Evolutionary conservation across 208 protist species (phyloP), one percentile per base, ranked within the genome.

Genomic region (Acanthamoeba healyi): DNA sequence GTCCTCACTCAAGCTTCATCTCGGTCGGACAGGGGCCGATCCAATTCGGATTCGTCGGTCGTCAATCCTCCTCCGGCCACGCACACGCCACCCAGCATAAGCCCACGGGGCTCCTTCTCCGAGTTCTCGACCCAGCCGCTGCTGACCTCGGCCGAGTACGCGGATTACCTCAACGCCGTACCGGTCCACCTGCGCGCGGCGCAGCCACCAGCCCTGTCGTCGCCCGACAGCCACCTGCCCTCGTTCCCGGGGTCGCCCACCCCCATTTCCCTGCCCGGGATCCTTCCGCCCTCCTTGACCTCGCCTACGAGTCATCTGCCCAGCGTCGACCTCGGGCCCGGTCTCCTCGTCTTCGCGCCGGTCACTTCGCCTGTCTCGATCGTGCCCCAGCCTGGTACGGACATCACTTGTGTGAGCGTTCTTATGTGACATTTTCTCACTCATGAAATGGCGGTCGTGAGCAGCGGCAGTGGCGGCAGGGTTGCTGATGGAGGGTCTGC

Each of bases 221-320:
- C 81, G 29, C 81, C 81, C 54, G 81, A 89, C 54, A 89, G 81
- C 54, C 81, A 89, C 40, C 81, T 89, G 17, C 81, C 81, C 6
- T 63, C 81, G 40, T 54, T 82, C 44, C 72, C 72, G 10, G 44
- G 24, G 34, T 82, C 72, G 40, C 72, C 72, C 72, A n/a, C 15
- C 24, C 38, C 38, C 72, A 44, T 46, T 36, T 49, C 17, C 29
- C 54, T 63, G 17, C 26, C 29, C 44, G 32, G 24, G 5, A 63
- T 89, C 51, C n/a, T 63, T 0, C 54, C 81, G 34, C 81, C 54
- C 22, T 15, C 22, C 51, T n/a, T 89, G 32, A 34, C 54, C 54
- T 54, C 81, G 24, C 81, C 54, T 12, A 89, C 81, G 15, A 89
- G 54, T 29, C 81, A 89, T 26, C 44, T 81, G 22, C 72, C 72